Evolutionary conservation across 1,284 basidiomycete genomes (phyloP), one percentile per base, ranked within the genome.

Genomic region (Cutaneotrichosporon arboriforme): DNA sequence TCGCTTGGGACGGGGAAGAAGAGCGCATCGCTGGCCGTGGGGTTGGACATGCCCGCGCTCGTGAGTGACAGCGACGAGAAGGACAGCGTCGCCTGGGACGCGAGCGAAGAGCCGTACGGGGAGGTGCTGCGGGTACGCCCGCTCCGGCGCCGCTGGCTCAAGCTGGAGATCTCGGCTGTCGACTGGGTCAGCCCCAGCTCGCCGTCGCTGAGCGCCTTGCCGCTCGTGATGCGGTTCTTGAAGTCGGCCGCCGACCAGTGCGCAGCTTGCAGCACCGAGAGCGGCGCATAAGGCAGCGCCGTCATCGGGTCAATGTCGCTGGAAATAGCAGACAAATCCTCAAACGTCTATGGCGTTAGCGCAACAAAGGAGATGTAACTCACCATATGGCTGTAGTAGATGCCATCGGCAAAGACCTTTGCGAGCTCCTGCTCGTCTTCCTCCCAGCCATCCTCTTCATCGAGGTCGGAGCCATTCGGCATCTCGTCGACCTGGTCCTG

Each of bases 321-420:
- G 4, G 86, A 84, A 41, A 92, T 84, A 31, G 76, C 69, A 40
- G 88, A 82, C 21, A 92, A 77, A 66, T 90, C 87, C 18, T 90
- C 86, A 60, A 88, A 81, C 9, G 80, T 76, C 88, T 90, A 63
- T 4, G 8, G 53, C 14, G 15, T 23, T 35, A 4, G 13, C n/a
- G n/a, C n/a, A n/a, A n/a, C n/a, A n/a, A n/a, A 5, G 2, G 4
- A 3, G 10, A 4, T 18, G n/a, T 3, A 13, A 74, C 82, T 51
- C 61, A 88, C 88, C 87, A 94, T 88, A 69, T 92, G 90, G 12
- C 82, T 79, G 70, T 94, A 96, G 74, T 91, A 88, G 23, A 96
- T 89, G 4, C 87, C 88, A 23, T 81, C 77, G 33, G 80, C 74
- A 68, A 97, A 94, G 63, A 94, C 79, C 52, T 76, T 78, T n/a